Evolutionary conservation across 2,329 filamentous ascomycete species (phyloP), one percentile per base, ranked within the genome.

Genomic region (Conoideocrella luteorostrata): DNA sequence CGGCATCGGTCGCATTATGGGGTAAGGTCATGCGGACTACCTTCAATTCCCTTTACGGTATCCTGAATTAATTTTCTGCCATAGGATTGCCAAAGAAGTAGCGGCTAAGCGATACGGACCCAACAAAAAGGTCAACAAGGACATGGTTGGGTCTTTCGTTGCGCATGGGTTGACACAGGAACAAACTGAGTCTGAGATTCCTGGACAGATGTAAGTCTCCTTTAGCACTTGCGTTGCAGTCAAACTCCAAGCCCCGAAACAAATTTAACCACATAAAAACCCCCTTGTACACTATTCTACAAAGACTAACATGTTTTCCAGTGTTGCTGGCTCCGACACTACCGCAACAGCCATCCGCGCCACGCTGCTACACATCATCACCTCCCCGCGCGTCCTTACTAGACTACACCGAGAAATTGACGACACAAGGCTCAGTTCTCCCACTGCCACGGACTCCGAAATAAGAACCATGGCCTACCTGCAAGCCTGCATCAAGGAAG

Each of bases 281-380:
- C n/a, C n/a, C n/a, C n/a, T n/a, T n/a, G n/a, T n/a, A n/a, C n/a
- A n/a, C n/a, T n/a, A n/a, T n/a, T n/a, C n/a, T n/a, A n/a, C n/a
- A n/a, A n/a, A n/a, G n/a, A n/a, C n/a, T n/a, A n/a, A n/a, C n/a
- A n/a, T n/a, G n/a, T n/a, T 21, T 20, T 13, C 2, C 36, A 68
- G 68, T 32, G 62, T 77, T 5, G 77, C 76, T 4, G 78, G 77
- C 4, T 75, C 74, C 1, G 77, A 81, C 47, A 79, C 75, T 3
- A 77, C 75, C 0, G 74, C 78, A 0, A 75, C 73, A 0, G 69
- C 69, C 2, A 68, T 82, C 9, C 70, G 77, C 3, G 63, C 69
- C 29, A 75, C 69, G 1, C 49, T 80, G 43, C 65, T 80, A 18
- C 68, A 75, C 53, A 55, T 80, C 44, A 67, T 72, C 18, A 74